Conservation (phyloP, 2,329 filamentous ascomycete species). For the Drechslera avenae region DNA sequence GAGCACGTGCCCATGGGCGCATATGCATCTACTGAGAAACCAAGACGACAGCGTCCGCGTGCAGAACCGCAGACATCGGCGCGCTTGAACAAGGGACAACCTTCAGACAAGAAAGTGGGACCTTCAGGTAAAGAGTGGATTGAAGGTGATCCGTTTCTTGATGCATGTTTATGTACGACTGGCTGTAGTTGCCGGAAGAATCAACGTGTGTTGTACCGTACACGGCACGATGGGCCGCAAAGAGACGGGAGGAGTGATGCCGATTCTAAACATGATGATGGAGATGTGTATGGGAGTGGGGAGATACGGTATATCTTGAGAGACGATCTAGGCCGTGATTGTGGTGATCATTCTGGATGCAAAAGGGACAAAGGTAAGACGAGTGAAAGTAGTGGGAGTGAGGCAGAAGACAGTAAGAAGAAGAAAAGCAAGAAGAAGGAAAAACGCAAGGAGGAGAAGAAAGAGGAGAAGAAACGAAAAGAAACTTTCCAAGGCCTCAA, state of each 20-base stretch:
- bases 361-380: background rate
- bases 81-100: slow-evolving; percentile 18
- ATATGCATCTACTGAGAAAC: slow-evolving; percentile 9
- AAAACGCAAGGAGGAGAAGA: slow-evolving; percentile 6
- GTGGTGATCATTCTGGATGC: slow-evolving; percentile 30
- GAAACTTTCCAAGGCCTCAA: slow-evolving; percentile 17
- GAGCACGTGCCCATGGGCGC: slow-evolving; percentile 23
- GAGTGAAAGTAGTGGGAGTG: background rate
- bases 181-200: slow-evolving; percentile 37
- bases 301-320: slow-evolving; percentile 37
- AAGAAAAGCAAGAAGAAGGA: slow-evolving; percentile 13
- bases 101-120: slow-evolving; percentile 10
- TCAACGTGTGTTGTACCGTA: slow-evolving; percentile 33
- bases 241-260: background rate
- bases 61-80: slow-evolving; percentile 8
- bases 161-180: slow-evolving; percentile 39
- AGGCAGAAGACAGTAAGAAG: slow-evolving; percentile 1
- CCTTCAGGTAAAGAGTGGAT: slow-evolving; percentile 31
- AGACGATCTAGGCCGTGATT: slow-evolving; percentile 34
- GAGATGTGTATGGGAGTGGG: slow-evolving; percentile 16
- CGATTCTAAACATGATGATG: slow-evolving; percentile 5
- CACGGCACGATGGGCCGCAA: background rate
- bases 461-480: slow-evolving; percentile 13
- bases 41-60: background rate
- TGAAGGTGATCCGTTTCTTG: slow-evolving; percentile 31